Evolutionary conservation across 2,329 filamentous ascomycete genomes (phyloP).

Genomic region (Monilinia laxa): DNA sequence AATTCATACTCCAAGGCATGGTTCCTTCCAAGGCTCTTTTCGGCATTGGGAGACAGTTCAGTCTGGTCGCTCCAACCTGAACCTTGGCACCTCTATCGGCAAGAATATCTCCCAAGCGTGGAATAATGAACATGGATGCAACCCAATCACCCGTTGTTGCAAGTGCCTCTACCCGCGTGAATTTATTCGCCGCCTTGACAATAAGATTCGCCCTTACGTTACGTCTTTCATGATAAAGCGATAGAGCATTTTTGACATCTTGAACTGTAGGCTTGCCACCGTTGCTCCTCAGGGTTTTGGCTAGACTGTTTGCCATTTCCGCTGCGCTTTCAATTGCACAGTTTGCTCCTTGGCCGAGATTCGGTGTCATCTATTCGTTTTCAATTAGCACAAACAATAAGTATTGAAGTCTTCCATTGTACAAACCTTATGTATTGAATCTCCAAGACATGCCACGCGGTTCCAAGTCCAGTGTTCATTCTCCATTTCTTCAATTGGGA

Average conservation of each 20-base stretch:
- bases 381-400: neutral
- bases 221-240: slow-evolving; percentile 30
- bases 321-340: slow-evolving; percentile 45
- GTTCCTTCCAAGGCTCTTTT: slow-evolving; percentile 30
- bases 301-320: slow-evolving; percentile 40
- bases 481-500: slow-evolving; percentile 20
- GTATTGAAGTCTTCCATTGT: slow-evolving; percentile 22
- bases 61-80: slow-evolving; percentile 32
- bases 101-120: slow-evolving; percentile 30
- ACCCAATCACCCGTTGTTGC: slow-evolving; percentile 26
- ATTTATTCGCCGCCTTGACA: slow-evolving; percentile 30
- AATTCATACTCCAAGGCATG: slow-evolving; percentile 33
- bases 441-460: slow-evolving; percentile 31
- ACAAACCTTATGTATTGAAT: slow-evolving; percentile 30
- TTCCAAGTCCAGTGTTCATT: slow-evolving; percentile 29
- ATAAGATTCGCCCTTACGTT: slow-evolving; percentile 29
- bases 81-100: slow-evolving; percentile 29
- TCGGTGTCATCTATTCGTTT: slow-evolving; percentile 14
- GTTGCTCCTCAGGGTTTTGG: slow-evolving; percentile 13
- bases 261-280: neutral
- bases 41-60: slow-evolving; percentile 40
- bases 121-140: slow-evolving; percentile 28
- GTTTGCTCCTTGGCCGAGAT: slow-evolving; percentile 44
- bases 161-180: slow-evolving; percentile 33
- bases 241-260: slow-evolving; percentile 11